These are phyloP conservation scores for Cryomyces minteri DNA, from an alignment of 495 filamentous ascomycete genomes.

Conservation along the genomic window DNA sequence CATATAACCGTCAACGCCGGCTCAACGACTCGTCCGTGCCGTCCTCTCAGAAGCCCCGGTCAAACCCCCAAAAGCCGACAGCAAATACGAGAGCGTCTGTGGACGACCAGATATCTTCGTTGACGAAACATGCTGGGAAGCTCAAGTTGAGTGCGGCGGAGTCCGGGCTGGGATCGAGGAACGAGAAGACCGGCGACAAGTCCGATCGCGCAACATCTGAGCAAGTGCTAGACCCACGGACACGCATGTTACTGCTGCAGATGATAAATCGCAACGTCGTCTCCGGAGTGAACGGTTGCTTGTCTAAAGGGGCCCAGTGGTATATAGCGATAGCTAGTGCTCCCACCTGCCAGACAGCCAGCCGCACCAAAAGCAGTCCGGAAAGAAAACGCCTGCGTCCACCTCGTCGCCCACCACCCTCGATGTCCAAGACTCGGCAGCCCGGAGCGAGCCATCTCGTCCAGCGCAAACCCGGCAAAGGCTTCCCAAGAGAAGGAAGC, in stretches of 20 bases:
- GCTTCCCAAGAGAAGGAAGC: too few species aligned
- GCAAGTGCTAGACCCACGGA: constrained; percentile 82
- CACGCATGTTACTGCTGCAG: constrained; percentile 84
- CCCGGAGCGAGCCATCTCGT: too few species aligned
- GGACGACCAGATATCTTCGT: constrained; percentile 70
- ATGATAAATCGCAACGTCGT: constrained; percentile 78
- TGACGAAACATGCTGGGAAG: constrained; percentile 77
- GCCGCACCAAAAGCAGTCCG: too few species aligned
- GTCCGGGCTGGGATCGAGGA: constrained; percentile 33
- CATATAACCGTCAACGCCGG: constrained; percentile 71
- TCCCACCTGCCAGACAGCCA: too few species aligned
- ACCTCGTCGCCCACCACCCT: too few species aligned
- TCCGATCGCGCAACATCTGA: constrained; percentile 84
- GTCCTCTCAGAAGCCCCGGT: constrained; percentile 41
- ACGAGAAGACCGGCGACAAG: constrained; percentile 47
- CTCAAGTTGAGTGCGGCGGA: constrained; percentile 59
- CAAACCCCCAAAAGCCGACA: constrained; percentile 67
- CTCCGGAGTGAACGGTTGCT: constrained; percentile 71
- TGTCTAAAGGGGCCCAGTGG: constrained; percentile 29
- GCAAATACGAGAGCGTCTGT: constrained; percentile 61
- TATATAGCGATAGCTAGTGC: too few species aligned
- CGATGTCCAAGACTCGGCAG: too few species aligned
- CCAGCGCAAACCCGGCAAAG: too few species aligned
- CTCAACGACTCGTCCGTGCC: constrained; percentile 37
- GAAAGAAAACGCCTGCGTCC: too few species aligned